Evolutionary conservation across 208 protist genomes (phyloP), one percentile per base, ranked within the genome.

Genomic region (Lotmaria passim): DNA sequence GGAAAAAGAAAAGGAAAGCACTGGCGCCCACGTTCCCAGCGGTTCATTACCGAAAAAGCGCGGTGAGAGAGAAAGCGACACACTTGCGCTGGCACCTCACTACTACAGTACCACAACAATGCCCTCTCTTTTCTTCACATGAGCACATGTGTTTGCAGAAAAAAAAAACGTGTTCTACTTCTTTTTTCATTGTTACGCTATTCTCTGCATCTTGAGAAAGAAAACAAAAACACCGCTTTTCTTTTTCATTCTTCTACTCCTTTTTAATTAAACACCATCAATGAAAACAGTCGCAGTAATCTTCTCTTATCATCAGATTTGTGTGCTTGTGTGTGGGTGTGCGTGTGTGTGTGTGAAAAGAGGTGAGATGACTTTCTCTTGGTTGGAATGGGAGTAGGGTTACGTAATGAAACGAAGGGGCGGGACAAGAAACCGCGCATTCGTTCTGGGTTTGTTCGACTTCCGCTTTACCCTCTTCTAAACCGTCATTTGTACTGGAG

Each of bases 241-340:
- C 34, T 28, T 64, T 46, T 41, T 23, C 39, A 69, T 34, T 26
- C 21, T 51, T 51, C 31, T 59, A n/a, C 50, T 31, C 30, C 39
- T 21, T 46, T 47, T 64, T 52, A 46, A 53, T 53, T 50, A 70
- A 59, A 44, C 53, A 59, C 53, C 53, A 44, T 59, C 12, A 41
- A 44, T 46, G 53, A 59, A 59, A 59, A 41, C 33, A 59, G 34
- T 36, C 53, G 53, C 53, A 41, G 33, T 44, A 17, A 59, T 59
- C 53, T 59, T 36, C 34, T 44, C 34, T 44, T 44, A 12, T 30
- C 34, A 44, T 28, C 24, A 26, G 10, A 17, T 23, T 33, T 38
- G 15, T 28, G n/a, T n/a, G n/a, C n/a, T n/a, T n/a, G n/a, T n/a
- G n/a, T n/a, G n/a, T n/a, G n/a, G n/a, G n/a, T n/a, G n/a, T n/a